Percentiles rank a stretch among this genome's conserved stretches.
Evolutionary conservation across 176 grass and related monocot genomes (phyloP).

Genomic region (Hordeum vulgare): MorexV3_pseudomolecules_assembly NC_058522.1:287424409-287424908

Average conservation of each 20-base stretch:
- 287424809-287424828: constrained; percentile 83
- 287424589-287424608: constrained; percentile 53
- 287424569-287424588: constrained; percentile 80
- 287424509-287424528: constrained; percentile 32
- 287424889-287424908: constrained; percentile 37
- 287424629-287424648: constrained; percentile 73
- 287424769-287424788: constrained; percentile 68
- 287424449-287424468: constrained; percentile 60
- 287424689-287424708: constrained; percentile 63
- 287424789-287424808: constrained; percentile 39
- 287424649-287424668: constrained; percentile 76
- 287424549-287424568: constrained; percentile 85
- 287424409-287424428: constrained; percentile 51
- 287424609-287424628: constrained; percentile 76
- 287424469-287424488: constrained; percentile 67
- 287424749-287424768: constrained; percentile 53
- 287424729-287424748: constrained; percentile 59
- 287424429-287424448: constrained; percentile 71
- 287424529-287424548: constrained; percentile 38
- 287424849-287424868: constrained; percentile 63
- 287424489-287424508: constrained; percentile 71
- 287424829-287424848: constrained; percentile 51
- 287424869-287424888: constrained; percentile 72
- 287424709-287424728: constrained; percentile 69
- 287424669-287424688: constrained; percentile 55